Conservation (phyloP, 257 asterid species). For the Anisodus tanguticus region DNA sequence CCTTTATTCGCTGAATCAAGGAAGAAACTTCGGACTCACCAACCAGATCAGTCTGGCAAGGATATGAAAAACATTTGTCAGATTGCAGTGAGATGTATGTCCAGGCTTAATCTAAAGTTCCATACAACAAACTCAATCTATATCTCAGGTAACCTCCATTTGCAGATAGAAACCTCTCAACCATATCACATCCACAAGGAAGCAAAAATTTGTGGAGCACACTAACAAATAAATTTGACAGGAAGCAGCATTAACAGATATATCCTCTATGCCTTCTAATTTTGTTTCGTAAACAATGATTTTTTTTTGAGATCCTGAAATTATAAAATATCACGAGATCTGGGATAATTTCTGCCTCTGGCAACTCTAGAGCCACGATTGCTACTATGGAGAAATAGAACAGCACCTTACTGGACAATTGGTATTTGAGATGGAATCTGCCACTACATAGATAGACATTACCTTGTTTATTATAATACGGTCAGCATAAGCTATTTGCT, state of each 20-base stretch:
- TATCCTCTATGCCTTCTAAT: background rate
- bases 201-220: background rate
- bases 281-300: background rate
- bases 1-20: constrained; percentile 77
- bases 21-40: constrained; percentile 71
- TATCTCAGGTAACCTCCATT: constrained; percentile 1
- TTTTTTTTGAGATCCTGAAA: background rate
- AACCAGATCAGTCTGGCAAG: constrained; percentile 91
- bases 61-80: constrained; percentile 40
- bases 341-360: background rate
- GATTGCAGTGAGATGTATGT: constrained; percentile 12
- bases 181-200: background rate
- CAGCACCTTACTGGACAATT: background rate
- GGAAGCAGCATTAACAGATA: background rate
- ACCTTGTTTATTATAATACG: constrained; percentile 96
- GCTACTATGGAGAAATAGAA: background rate
- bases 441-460: constrained; percentile 5
- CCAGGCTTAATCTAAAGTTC: background rate
- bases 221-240: background rate
- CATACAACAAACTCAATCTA: background rate
- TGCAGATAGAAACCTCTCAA: background rate
- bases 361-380: background rate
- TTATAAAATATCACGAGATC: background rate
- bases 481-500: constrained; percentile 98
- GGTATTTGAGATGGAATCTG: background rate